Evolutionary conservation across 1,284 basidiomycete species (phyloP).

Genomic region (Ceratobasidium sp.): DNA sequence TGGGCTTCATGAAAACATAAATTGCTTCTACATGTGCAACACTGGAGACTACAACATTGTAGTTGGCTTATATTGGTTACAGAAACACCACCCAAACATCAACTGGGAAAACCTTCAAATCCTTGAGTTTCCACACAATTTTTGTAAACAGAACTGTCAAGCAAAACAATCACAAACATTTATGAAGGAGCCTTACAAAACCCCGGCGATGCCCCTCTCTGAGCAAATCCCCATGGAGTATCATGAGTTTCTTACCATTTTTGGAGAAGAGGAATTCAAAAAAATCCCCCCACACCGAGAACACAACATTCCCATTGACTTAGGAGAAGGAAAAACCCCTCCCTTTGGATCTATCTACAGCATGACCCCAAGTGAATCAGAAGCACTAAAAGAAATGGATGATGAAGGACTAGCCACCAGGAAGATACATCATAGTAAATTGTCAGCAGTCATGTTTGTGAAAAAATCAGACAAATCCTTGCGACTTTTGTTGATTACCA

Average conservation of each 20-base stretch:
- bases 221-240: background rate
- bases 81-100: background rate
- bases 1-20: background rate
- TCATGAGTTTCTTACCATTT: constrained; percentile 10
- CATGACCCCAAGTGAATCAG: background rate
- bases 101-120: background rate
- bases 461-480: constrained; percentile 62
- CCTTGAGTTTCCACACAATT: background rate
- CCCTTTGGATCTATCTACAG: constrained; percentile 44
- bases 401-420: background rate
- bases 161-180: background rate
- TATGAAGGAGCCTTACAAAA: background rate
- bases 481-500: constrained; percentile 63
- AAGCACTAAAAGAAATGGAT: background rate
- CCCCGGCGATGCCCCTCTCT: background rate
- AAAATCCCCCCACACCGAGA: background rate
- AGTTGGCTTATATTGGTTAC: background rate
- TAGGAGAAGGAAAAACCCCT: constrained; percentile 37
- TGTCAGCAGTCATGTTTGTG: constrained; percentile 61
- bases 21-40: background rate
- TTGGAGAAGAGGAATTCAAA: constrained; percentile 7
- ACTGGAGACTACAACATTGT: background rate
- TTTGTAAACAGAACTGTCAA: background rate
- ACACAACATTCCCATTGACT: constrained; percentile 27
- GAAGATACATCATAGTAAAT: background rate